Base-by-base conservation (phyloP, 805 yeast species). In the Suhomyces vadensis region DNA sequence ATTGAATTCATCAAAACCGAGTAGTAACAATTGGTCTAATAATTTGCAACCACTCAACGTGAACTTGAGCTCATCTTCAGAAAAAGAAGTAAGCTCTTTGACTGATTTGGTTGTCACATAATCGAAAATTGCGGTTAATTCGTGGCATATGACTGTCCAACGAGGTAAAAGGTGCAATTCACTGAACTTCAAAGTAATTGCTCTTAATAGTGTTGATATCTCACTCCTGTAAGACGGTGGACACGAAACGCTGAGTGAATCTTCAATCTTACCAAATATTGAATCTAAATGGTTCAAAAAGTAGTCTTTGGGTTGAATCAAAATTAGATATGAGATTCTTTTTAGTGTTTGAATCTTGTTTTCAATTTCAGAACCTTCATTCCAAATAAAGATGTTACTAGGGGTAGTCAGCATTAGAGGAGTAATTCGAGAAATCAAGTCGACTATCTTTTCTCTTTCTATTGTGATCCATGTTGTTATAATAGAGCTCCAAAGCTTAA, bases 1-100 rank as follows among this genome's bases (percentile, higher is more conserved):
- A 63, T 82, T 83, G 71, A 92, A 75, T 46, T 89, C 96, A 58
- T 91, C 97, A 33, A 75, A 74, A 27, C 82, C 79, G 44, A 90
- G 53, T 1, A 85, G 71, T 16, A 92, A 60, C 17, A 90, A 61
- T 23, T 86, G 74, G 58, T 92, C 99, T 37, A 94, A 67, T 11
- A 94, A 67, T 61, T 91, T 92, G 55, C 89, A 83, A 0, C 85
- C 86, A 44, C 78, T 77, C 25, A 84, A 65, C 2, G 81, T 52
- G 10, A 78, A 57, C 19, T 56, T 58, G 25, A 74, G 55, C 22
- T 78, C 75, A 3, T 74, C 60, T 3, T 57, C 55, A 2, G 63
- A 56, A 11, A 69, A 48, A 3, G 67, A 63, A 3, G 47, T 46
- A 41, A 60, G 48, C 25, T 58, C 68, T 46, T 61, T 59, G 16